phyloP scores from a whole-genome alignment of 805 yeast genomes.

The Saturnispora saitoi region DNA sequence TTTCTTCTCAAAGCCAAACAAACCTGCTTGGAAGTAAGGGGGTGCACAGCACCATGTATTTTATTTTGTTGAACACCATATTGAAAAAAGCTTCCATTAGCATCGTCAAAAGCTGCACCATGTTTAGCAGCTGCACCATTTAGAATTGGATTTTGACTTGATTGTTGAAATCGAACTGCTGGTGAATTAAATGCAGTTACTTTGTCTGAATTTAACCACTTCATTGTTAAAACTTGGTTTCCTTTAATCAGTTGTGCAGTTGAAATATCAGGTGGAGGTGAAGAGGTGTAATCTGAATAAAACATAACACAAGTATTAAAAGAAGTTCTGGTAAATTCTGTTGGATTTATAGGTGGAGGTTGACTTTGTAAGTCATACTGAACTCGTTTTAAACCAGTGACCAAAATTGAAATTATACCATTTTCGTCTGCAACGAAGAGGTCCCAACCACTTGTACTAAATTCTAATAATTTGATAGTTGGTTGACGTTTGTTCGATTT shows the following conservation, averaged over 20 bases:
- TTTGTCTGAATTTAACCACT: conserved; percentile 72
- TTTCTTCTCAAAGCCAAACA: conserved; percentile 56
- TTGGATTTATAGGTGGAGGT: conserved; percentile 14
- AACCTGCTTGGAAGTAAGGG: conserved; percentile 59
- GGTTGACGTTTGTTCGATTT: conserved; percentile 11
- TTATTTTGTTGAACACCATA: conserved; percentile 55
- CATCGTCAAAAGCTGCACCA: conserved; percentile 30
- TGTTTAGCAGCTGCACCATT: conserved; percentile 30
- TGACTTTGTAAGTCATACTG: conserved; percentile 30
- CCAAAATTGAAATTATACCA: conserved; percentile 56
- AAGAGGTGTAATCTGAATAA: conserved; percentile 32
- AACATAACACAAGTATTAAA: conserved; percentile 37
- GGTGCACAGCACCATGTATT: conserved; percentile 59
- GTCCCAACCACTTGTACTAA: conserved; percentile 78
- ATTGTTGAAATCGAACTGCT: conserved; percentile 34
- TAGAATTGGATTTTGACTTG: conserved; percentile 20
- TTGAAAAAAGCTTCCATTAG: conserved; percentile 30
- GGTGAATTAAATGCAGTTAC: conserved; percentile 53
- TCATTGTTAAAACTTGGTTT: conserved; percentile 39
- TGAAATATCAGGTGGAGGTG: conserved; percentile 20
- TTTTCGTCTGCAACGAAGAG: conserved; percentile 66
- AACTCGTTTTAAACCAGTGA: conserved; percentile 39
- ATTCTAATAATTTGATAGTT: conserved; percentile 37
- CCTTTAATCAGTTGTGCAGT: conserved; percentile 10
- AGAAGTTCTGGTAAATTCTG: conserved; percentile 33